Evolutionary conservation across 177 flowering plant genomes (phyloP), one percentile per base, ranked within the genome.

Genomic region (Vitis hybrid): DNA sequence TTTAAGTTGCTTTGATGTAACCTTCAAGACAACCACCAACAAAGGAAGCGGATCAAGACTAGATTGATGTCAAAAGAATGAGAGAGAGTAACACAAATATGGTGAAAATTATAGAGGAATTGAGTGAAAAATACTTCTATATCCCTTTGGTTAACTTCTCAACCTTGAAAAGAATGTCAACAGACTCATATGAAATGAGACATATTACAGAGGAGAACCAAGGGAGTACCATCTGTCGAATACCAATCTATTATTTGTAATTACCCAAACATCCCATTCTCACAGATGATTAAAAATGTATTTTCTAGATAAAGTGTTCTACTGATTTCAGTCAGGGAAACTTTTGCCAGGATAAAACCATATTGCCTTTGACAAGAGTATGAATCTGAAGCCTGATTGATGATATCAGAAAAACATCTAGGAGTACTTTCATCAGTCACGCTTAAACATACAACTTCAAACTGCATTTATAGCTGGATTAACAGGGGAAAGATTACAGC

Each of bases 1-100:
- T 79, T 85, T 93, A 45, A 83, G 71, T 69, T 89, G 89, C 86
- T 88, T 92, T 45, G 89, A 73, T 8, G 87, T 75, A 64, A 93
- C 92, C 95, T 89, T 74, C 63, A 75, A 67, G 63, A 52, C 14
- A 45, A 50, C 1, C 48, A 33, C 45, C 39, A 15, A 67, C 3
- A 26, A 5, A 33, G 68, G 5, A 49, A 39, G 48, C 48, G 2
- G 9, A 39, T 39, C 48, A 39, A 39, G 48, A 39, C 7, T 39
- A 39, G 48, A 39, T 5, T 39, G 48, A 39, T 29, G 31, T 29
- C 31, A 59, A 53, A 15, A 53, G 10, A 69, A 52, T 8, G 4
- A 18, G 13, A n/a, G 64, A 19, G 1, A 8, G 22, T 16, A 52
- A 51, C 49, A 16, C 26, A 10, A 31, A n/a, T 16, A 33, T 10